Conservation (phyloP, 495 filamentous ascomycete species). For the Neurospora cerealis region DNA sequence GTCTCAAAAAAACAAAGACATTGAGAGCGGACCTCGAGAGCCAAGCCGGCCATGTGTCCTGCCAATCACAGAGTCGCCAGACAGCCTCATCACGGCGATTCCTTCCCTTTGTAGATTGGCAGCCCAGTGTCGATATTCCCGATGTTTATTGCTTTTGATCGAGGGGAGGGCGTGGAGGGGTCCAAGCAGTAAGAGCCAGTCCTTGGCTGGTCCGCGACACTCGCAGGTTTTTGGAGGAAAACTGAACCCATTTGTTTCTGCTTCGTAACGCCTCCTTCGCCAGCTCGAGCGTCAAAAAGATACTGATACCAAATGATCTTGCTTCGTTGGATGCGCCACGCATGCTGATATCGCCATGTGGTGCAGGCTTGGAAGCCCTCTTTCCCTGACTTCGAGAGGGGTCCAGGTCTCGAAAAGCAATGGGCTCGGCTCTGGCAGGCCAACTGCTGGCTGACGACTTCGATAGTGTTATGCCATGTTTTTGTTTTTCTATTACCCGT, state of each 20-base stretch:
- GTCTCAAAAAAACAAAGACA: background rate
- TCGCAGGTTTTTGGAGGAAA: background rate
- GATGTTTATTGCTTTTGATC: background rate
- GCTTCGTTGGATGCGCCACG: background rate
- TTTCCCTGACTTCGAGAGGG: background rate
- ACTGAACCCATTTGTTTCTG: background rate
- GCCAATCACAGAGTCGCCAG: background rate
- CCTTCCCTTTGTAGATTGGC: background rate
- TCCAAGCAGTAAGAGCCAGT: background rate
- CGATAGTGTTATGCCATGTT: background rate
- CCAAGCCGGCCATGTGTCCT: background rate
- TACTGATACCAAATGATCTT: background rate
- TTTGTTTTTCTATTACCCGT: background rate
- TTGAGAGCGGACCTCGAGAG: background rate
- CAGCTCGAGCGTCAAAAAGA: background rate
- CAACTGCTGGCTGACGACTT: background rate
- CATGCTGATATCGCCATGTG: background rate
- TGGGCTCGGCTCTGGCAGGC: background rate
- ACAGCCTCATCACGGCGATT: conserved; percentile 2
- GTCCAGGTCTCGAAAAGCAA: background rate
- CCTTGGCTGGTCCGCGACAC: background rate
- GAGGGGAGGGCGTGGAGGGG: background rate
- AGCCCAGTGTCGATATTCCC: conserved; percentile 1
- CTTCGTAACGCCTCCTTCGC: background rate
- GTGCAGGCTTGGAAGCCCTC: background rate